These are phyloP conservation scores for Colletotrichum tropicicola DNA, from an alignment of 2,329 filamentous ascomycete genomes.

Conservation along the genomic window DNA sequence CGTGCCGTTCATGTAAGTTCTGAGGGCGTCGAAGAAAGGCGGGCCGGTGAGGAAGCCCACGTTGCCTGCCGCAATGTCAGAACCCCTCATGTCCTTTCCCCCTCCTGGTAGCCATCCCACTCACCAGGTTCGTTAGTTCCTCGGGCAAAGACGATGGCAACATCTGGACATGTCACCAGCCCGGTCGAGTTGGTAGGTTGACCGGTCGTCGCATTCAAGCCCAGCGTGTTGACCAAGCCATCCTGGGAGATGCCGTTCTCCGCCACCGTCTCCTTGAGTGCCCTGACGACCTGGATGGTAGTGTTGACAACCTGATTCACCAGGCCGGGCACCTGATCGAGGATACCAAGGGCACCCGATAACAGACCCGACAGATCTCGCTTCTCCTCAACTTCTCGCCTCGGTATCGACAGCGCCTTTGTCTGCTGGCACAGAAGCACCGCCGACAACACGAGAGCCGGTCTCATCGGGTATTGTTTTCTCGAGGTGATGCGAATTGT, in stretches of 20 bases:
- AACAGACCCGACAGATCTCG: conserved; percentile 19
- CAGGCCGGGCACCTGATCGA: conserved; percentile 17
- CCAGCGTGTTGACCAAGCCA: conserved; percentile 18
- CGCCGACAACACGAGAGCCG: conserved; percentile 2
- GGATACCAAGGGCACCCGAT: conserved; percentile 19
- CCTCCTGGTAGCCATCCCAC: neutral
- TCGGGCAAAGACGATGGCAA: conserved; percentile 28
- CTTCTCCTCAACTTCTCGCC: neutral
- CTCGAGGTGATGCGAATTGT: neutral
- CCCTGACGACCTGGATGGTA: conserved; percentile 25
- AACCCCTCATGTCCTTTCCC: neutral
- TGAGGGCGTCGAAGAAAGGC: conserved; percentile 36
- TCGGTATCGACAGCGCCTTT: conserved; percentile 11
- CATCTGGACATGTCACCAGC: conserved; percentile 22
- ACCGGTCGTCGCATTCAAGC: conserved; percentile 17
- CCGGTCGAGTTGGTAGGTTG: neutral
- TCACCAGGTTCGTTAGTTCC: conserved; percentile 32
- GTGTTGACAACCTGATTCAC: conserved; percentile 22
- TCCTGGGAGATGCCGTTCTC: conserved; percentile 26
- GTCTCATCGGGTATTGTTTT: conserved; percentile 8
- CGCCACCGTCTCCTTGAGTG: conserved; percentile 25
- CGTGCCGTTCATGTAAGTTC: conserved; percentile 30
- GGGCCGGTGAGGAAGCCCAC: conserved; percentile 39
- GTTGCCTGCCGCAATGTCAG: conserved; percentile 34
- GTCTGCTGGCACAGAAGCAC: conserved; percentile 9